phyloP scores from a whole-genome alignment of 768 basidiomycete species.

The Stropharia rugosoannulata region DNA sequence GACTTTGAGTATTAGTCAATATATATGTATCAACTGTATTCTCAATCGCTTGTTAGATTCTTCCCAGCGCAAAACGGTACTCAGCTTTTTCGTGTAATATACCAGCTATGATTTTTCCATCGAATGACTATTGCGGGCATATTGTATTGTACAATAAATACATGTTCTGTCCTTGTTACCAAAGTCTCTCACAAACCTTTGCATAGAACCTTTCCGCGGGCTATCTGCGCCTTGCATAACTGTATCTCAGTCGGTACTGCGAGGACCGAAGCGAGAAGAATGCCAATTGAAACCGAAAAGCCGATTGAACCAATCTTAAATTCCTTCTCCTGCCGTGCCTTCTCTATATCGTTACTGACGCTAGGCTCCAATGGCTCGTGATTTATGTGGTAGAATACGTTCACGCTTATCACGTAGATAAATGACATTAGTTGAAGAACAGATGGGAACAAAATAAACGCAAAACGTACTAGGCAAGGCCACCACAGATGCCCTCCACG shows the following conservation, averaged over 20 bases:
- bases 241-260: conserved; percentile 75
- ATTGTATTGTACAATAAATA: neutral
- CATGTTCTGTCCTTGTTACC: no score
- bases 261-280: conserved; percentile 59
- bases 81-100: no score
- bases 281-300: conserved; percentile 80
- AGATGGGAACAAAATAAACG: neutral
- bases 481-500: conserved; percentile 90
- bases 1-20: no score
- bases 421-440: neutral
- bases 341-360: conserved; percentile 50
- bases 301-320: conserved; percentile 92
- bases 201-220: conserved; percentile 71
- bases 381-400: conserved; percentile 82
- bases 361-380: conserved; percentile 59
- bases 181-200: conserved; percentile 45
- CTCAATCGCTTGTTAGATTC: no score
- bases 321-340: conserved; percentile 74
- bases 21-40: no score
- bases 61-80: no score
- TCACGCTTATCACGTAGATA: conserved; percentile 53
- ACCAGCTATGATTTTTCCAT: no score
- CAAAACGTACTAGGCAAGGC: conserved; percentile 78
- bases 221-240: conserved; percentile 73
- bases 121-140: no score